Conservation (phyloP, 2,329 filamentous ascomycete species). For the Aureobasidium melanogenum region DNA sequence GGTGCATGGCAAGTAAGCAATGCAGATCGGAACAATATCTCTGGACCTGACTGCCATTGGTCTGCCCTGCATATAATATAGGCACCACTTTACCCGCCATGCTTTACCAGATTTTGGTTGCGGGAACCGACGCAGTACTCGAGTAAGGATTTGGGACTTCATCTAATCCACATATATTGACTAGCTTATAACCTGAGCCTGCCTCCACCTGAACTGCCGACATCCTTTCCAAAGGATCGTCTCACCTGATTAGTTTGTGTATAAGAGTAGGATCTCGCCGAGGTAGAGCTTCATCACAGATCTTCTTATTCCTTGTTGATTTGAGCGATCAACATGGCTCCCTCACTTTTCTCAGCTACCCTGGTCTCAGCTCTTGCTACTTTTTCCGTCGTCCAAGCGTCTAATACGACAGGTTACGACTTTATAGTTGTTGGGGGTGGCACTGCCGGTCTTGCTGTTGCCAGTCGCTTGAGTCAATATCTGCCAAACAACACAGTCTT, state of each 20-base stretch:
- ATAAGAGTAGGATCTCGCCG: neutral
- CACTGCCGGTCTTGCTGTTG: constrained; percentile 23
- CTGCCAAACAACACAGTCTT: constrained; percentile 21
- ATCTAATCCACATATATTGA: neutral
- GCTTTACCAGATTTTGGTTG: neutral
- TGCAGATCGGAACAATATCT: neutral
- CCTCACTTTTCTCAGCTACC: neutral
- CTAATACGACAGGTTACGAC: constrained; percentile 13
- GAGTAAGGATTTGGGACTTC: neutral
- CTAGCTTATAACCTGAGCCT: neutral
- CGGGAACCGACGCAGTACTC: neutral
- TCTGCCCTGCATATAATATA: too few relatives aligned
- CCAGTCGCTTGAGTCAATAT: constrained; percentile 22
- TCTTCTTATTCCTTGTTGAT: neutral
- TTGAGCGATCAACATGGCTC: neutral
- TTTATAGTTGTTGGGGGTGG: constrained; percentile 24
- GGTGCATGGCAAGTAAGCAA: neutral
- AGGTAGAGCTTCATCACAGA: neutral
- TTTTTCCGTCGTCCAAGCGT: neutral
- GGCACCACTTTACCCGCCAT: neutral
- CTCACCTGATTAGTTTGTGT: neutral
- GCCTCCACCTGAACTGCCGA: neutral
- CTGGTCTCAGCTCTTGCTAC: neutral
- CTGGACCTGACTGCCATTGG: neutral
- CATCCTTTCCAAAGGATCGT: neutral